Conservation (phyloP, 352 stramenopile species). For the Globisporangium paroecandrum region DNA sequence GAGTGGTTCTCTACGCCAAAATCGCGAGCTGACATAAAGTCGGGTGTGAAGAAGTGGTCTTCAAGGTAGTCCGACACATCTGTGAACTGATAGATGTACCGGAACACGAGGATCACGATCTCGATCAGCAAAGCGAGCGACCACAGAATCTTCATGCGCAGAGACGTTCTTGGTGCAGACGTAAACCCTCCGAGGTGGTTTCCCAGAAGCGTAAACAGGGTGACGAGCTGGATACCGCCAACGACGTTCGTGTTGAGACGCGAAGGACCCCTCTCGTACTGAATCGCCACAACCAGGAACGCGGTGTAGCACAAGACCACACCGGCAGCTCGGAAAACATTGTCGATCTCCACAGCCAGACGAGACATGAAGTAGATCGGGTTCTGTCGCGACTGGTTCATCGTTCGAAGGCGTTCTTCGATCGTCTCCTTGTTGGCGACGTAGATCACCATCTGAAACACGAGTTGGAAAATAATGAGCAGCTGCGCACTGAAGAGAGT, state of each 20-base stretch:
- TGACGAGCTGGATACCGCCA: slow-evolving; percentile 50
- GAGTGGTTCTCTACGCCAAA: slow-evolving; percentile 72
- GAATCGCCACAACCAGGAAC: slow-evolving; percentile 64
- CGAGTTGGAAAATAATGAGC: slow-evolving; percentile 79
- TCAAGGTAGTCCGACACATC: slow-evolving; percentile 63
- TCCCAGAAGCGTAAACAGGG: slow-evolving; percentile 65
- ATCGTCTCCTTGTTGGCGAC: slow-evolving; percentile 67
- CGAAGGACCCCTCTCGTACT: slow-evolving; percentile 53
- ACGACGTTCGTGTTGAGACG: slow-evolving; percentile 64
- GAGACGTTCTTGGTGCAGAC: slow-evolving; percentile 55
- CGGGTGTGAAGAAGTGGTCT: slow-evolving; percentile 55
- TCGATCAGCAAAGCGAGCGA: slow-evolving; percentile 71
- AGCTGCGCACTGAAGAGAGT: slow-evolving; percentile 82
- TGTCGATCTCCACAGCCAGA: slow-evolving; percentile 71
- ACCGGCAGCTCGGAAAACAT: slow-evolving; percentile 64
- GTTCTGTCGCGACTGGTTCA: slow-evolving; percentile 63
- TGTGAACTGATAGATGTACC: slow-evolving; percentile 84
- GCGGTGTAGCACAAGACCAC: slow-evolving; percentile 66
- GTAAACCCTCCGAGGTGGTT: slow-evolving; percentile 72
- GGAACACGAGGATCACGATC: slow-evolving; percentile 56
- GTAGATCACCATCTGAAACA: slow-evolving; percentile 87
- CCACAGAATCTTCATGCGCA: slow-evolving; percentile 74
- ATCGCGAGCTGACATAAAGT: slow-evolving; percentile 71
- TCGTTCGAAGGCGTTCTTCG: slow-evolving; percentile 56
- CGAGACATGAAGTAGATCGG: slow-evolving; percentile 74